A percentile compares a stretch with the other conserved stretches of the same genome.
Conservation (phyloP, 2,329 filamentous ascomycete species). For the Scortechinia acanthostroma region DNA sequence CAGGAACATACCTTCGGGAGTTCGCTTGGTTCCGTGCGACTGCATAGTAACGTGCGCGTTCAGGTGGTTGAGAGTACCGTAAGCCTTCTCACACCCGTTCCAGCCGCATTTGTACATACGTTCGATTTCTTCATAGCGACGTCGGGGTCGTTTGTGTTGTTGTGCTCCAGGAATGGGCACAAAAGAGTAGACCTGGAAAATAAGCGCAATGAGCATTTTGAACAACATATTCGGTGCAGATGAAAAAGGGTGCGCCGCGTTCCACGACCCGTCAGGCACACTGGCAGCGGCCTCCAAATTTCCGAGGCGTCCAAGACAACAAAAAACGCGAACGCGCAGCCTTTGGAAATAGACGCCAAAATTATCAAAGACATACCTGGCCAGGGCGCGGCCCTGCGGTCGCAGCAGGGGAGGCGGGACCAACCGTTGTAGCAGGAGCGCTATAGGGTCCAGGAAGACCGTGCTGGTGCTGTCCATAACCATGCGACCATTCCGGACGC, state of each 20-base stretch:
- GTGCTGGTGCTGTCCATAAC: constrained; percentile 32
- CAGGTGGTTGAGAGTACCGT: constrained; percentile 91
- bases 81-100: constrained; percentile 97
- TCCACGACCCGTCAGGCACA: background rate
- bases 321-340: background rate
- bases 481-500: constrained; percentile 33
- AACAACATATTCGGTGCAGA: constrained; percentile 8
- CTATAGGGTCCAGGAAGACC: constrained; percentile 36
- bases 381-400: constrained; percentile 52
- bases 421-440: constrained; percentile 46
- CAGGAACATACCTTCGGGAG: constrained; percentile 80
- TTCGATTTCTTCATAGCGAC: constrained; percentile 96
- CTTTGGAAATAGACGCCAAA: constrained; percentile 2
- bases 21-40: constrained; percentile 87
- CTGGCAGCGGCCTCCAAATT: too few species aligned
- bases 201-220: constrained; percentile 26
- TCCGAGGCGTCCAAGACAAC: background rate
- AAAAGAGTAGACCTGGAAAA: constrained; percentile 88
- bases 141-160: constrained; percentile 88
- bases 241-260: background rate
- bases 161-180: constrained; percentile 94
- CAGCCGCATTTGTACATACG: constrained; percentile 99
- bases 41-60: constrained; percentile 99
- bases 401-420: constrained; percentile 49
- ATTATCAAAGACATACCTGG: constrained; percentile 44